Percentiles rank a stretch among this genome's conserved stretches.
Evolutionary conservation across 345 rosid species (phyloP).

Genomic region (Euphorbia peplus): DNA sequence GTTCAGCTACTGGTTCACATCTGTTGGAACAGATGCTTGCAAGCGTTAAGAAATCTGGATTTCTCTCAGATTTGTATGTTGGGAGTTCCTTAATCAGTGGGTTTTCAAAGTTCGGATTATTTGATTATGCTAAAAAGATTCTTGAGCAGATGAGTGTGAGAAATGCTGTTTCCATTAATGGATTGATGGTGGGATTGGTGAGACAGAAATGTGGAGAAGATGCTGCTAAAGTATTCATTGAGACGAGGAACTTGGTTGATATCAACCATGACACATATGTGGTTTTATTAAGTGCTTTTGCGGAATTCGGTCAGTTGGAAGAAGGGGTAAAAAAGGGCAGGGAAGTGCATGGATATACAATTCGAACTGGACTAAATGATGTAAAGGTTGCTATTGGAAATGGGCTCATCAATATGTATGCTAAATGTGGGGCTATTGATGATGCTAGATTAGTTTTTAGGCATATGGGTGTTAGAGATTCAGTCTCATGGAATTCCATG

Average conservation of each 20-base stretch:
- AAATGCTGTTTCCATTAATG: constrained; percentile 76
- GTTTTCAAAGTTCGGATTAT: constrained; percentile 61
- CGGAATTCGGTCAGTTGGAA: constrained; percentile 49
- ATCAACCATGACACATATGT: constrained; percentile 59
- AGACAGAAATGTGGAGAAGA: constrained; percentile 65
- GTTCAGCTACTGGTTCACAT: constrained; percentile 44
- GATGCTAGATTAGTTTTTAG: constrained; percentile 57
- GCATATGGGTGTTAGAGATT: constrained; percentile 62
- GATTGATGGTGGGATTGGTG: constrained; percentile 81
- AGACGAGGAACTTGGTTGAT: constrained; percentile 49
- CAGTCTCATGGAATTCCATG: constrained; percentile 86
- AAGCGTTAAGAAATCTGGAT: constrained; percentile 59
- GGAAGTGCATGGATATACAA: constrained; percentile 75
- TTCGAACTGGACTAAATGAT: constrained; percentile 50
- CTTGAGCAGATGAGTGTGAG: constrained; percentile 56
- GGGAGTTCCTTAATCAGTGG: constrained; percentile 86
- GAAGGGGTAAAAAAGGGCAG: constrained; percentile 69
- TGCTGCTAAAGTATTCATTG: constrained; percentile 55
- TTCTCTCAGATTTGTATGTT: constrained; percentile 64
- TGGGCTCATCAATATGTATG: constrained; percentile 85
- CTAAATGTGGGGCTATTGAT: constrained; percentile 62
- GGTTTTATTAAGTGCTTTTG: constrained; percentile 67
- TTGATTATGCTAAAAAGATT: constrained; percentile 53
- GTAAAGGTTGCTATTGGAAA: constrained; percentile 58
- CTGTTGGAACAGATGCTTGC: constrained; percentile 76